phyloP scores from a whole-genome alignment of 768 basidiomycete genomes.

The Mrakia gelida region DNA sequence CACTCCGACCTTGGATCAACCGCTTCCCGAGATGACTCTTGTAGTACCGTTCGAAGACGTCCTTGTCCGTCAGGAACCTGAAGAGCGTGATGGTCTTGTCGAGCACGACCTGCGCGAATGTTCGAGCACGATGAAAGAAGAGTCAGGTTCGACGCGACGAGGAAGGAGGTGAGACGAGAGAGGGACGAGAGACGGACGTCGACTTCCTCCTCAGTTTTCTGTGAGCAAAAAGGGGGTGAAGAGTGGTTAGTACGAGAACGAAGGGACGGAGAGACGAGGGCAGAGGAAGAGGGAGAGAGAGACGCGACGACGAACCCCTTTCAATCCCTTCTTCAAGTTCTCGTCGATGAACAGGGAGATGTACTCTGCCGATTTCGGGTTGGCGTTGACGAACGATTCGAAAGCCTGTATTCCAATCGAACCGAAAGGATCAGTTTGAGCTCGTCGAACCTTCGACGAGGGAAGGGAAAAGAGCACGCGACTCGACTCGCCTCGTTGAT shows the following conservation, averaged over 20 bases:
- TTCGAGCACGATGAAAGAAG: not conserved
- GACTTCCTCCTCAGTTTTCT: slow-evolving; percentile 95
- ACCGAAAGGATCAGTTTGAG: not conserved
- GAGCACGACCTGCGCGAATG: slow-evolving; percentile 50
- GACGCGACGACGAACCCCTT: slow-evolving; percentile 62
- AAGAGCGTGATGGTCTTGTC: slow-evolving; percentile 97
- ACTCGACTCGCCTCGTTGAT: slow-evolving; percentile 68
- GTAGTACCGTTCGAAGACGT: slow-evolving; percentile 97
- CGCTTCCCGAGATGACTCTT: slow-evolving; percentile 93
- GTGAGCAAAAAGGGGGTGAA: not conserved
- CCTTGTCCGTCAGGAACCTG: slow-evolving; percentile 89
- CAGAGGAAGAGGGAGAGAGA: not conserved
- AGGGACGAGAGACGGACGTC: slow-evolving; percentile 48
- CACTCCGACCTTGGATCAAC: slow-evolving; percentile 74
- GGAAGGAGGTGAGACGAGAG: not conserved
- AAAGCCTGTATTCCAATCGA: slow-evolving; percentile 62
- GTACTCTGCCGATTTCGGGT: slow-evolving; percentile 83
- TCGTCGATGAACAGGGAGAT: slow-evolving; percentile 97
- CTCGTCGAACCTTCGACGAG: too few relatives aligned
- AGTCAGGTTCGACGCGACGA: not conserved
- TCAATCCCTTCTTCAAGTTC: slow-evolving; percentile 86
- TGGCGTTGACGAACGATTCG: slow-evolving; percentile 80
- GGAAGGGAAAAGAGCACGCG: not conserved
- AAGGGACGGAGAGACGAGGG: not conserved
- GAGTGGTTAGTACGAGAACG: not conserved